phyloP scores from a whole-genome alignment of 441 rosid genomes.

The Corymbia citriodora region DNA sequence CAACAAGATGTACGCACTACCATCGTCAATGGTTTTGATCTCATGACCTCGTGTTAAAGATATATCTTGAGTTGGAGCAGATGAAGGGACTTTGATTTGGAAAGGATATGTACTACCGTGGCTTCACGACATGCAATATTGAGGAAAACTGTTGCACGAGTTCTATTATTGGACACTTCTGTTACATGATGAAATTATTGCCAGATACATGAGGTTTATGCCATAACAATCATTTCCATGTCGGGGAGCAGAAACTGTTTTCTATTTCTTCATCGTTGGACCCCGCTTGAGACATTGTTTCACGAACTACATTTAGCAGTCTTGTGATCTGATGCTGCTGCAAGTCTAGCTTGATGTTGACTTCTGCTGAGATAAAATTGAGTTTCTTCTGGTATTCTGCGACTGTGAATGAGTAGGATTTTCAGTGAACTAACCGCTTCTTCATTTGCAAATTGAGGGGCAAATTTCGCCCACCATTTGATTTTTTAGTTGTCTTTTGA shows the following conservation, averaged over 20 bases:
- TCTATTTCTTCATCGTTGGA: background rate
- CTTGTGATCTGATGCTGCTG: background rate
- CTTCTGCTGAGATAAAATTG: background rate
- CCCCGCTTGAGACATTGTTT: background rate
- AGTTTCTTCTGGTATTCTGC: background rate
- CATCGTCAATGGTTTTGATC: no score
- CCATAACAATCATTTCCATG: no score
- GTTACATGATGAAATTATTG: no score
- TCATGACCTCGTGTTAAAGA: background rate
- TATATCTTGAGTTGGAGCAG: no score
- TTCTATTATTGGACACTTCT: background rate
- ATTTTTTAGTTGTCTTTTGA: no score
- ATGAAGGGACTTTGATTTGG: no score
- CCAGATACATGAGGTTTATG: no score
- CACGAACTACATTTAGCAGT: background rate
- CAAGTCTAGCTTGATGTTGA: background rate
- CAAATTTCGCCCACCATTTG: no score
- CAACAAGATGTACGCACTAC: no score
- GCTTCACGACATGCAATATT: background rate
- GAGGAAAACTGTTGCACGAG: background rate
- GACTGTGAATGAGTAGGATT: background rate
- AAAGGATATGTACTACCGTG: background rate
- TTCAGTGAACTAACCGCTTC: background rate
- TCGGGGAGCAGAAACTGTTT: no score
- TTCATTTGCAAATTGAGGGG: no score